These are phyloP conservation scores for Pulveroboletus frians DNA, from an alignment of 768 basidiomycete genomes.

Conservation along the genomic window DNA sequence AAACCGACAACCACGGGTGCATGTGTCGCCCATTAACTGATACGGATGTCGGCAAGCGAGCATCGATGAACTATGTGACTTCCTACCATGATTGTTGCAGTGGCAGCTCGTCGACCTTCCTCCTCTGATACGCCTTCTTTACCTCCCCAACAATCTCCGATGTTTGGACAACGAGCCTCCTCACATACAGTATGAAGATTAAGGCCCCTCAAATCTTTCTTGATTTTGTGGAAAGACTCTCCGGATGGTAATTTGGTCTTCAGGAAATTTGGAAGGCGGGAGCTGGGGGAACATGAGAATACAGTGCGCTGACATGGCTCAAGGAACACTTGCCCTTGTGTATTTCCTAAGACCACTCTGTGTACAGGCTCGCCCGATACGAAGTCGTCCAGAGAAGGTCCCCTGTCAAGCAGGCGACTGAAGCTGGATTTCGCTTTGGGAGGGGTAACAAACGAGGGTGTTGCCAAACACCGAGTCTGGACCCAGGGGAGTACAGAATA, in stretches of 20 bases:
- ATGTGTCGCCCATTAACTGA: slow-evolving; percentile 98
- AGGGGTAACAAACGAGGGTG: slow-evolving; percentile 32
- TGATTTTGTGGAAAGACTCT: slow-evolving; percentile 84
- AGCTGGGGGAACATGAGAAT: slow-evolving; percentile 40
- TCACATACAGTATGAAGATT: slow-evolving; percentile 95
- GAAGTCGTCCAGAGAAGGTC: slow-evolving; percentile 80
- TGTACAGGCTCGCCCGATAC: slow-evolving; percentile 53
- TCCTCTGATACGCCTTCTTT: slow-evolving; percentile 58
- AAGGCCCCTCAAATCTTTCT: slow-evolving; percentile 90
- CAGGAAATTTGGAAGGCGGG: slow-evolving; percentile 79
- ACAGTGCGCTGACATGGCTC: background rate
- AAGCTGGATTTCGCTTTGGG: slow-evolving; percentile 41
- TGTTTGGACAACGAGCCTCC: slow-evolving; percentile 97
- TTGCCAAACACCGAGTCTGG: slow-evolving; percentile 43
- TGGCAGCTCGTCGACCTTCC: slow-evolving; percentile 78
- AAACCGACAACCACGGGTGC: slow-evolving; percentile 95
- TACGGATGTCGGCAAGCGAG: slow-evolving; percentile 5
- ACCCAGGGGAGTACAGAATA: slow-evolving; percentile 1
- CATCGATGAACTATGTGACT: background rate
- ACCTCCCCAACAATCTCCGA: slow-evolving; percentile 99
- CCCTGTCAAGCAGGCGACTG: slow-evolving; percentile 48
- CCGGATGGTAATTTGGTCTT: slow-evolving; percentile 93
- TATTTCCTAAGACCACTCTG: slow-evolving; percentile 67
- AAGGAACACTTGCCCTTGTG: slow-evolving; percentile 48
- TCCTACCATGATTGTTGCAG: slow-evolving; percentile 96